Conservation (phyloP, 129 eudicot genomes). For the Lactuca sativa region DNA sequence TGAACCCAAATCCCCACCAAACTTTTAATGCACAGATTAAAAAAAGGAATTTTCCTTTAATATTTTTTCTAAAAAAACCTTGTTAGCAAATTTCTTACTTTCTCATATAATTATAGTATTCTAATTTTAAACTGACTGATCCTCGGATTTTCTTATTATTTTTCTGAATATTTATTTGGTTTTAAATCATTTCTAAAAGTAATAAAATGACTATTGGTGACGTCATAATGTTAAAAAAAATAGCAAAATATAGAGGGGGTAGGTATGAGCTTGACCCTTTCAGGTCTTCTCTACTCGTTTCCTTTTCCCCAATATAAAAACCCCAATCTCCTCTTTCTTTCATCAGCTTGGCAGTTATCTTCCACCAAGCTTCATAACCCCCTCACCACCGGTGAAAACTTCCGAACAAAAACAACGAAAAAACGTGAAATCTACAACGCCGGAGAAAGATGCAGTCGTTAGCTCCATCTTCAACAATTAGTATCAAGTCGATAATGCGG, state of each 20-base stretch:
- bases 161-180: background rate
- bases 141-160: background rate
- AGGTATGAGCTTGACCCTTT: constrained; percentile 63
- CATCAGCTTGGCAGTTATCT: constrained; percentile 68
- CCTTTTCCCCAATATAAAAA: constrained; percentile 39
- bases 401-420: background rate
- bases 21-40: background rate
- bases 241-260: constrained; percentile 31
- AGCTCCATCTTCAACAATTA: constrained; percentile 26
- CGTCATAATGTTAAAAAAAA: background rate
- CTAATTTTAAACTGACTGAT: background rate
- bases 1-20: constrained; percentile 9
- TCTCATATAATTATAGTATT: background rate
- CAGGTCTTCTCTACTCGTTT: constrained; percentile 28
- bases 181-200: too few species aligned
- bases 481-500: constrained; percentile 38
- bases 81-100: background rate
- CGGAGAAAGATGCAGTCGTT: constrained; percentile 44
- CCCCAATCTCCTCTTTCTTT: constrained; percentile 21
- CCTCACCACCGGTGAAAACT: constrained; percentile 10
- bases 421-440: background rate
- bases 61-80: background rate
- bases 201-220: background rate
- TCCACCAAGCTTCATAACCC: constrained; percentile 46
- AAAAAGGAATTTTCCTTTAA: background rate